These are phyloP conservation scores for Pilobolus umbonatus DNA, from an alignment of 192 early-diverging fungal genomes.

Conservation along the genomic window DNA sequence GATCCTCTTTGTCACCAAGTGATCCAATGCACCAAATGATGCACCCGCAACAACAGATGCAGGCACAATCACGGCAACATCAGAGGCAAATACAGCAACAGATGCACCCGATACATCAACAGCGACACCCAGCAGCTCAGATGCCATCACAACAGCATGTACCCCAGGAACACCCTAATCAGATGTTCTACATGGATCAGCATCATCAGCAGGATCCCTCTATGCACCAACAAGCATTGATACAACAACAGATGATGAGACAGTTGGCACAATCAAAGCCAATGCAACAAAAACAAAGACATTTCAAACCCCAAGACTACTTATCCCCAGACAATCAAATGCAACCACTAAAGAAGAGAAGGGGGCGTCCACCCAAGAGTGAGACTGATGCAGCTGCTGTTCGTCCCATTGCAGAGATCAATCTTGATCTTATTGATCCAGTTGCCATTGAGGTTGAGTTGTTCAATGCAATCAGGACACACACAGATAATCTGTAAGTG, in stretches of 20 bases:
- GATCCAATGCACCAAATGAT: too few relatives aligned
- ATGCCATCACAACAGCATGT: neutral
- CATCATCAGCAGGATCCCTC: too few relatives aligned
- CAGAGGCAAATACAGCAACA: too few relatives aligned
- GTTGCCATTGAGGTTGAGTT: slow-evolving; percentile 33
- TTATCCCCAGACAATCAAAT: too few relatives aligned
- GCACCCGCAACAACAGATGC: too few relatives aligned
- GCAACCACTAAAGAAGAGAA: slow-evolving; percentile 12
- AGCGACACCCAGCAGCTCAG: neutral
- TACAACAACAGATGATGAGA: neutral
- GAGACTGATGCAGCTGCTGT: slow-evolving; percentile 18
- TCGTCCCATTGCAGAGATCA: slow-evolving; percentile 17
- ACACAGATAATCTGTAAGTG: slow-evolving; percentile 45
- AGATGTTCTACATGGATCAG: too few relatives aligned
- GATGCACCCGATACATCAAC: too few relatives aligned
- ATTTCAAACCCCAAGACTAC: neutral
- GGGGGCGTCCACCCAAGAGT: slow-evolving; percentile 29
- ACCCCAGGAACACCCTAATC: too few relatives aligned
- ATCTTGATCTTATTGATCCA: slow-evolving; percentile 17
- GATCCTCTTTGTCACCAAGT: too few relatives aligned
- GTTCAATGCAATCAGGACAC: slow-evolving; percentile 36
- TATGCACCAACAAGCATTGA: too few relatives aligned
- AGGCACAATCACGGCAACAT: too few relatives aligned
- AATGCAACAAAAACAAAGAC: neutral
- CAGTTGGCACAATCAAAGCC: neutral